Conservation (phyloP, 441 rosid species). For the Pelargonium fulgidum region DNA sequence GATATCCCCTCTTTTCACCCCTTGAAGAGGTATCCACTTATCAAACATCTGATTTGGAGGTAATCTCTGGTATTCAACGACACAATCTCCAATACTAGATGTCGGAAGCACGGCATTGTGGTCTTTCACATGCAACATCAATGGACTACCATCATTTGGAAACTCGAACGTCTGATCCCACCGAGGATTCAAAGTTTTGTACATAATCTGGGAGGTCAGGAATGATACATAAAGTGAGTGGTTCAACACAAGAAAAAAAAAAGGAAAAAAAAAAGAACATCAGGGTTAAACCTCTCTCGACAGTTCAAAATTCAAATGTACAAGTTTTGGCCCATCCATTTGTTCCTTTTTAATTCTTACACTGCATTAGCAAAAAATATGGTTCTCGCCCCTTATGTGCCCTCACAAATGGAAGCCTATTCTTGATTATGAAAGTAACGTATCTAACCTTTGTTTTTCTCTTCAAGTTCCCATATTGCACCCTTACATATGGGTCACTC, state of each 20-base stretch:
- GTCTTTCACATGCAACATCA: slow-evolving; percentile 77
- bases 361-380: too few species aligned
- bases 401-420: too few species aligned
- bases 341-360: too few species aligned
- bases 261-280: background rate
- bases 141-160: slow-evolving; percentile 67
- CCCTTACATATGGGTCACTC: slow-evolving; percentile 93
- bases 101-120: slow-evolving; percentile 77
- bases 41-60: slow-evolving; percentile 73
- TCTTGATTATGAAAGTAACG: background rate
- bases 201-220: slow-evolving; percentile 52
- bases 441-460: slow-evolving; percentile 70
- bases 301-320: too few species aligned
- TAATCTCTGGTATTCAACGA: slow-evolving; percentile 77
- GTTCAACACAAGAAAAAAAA: background rate
- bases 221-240: background rate
- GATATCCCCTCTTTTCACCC: slow-evolving; percentile 82
- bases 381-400: too few species aligned
- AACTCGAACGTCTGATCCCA: slow-evolving; percentile 96
- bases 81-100: slow-evolving; percentile 70
- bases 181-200: slow-evolving; percentile 61
- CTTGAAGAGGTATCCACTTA: slow-evolving; percentile 98
- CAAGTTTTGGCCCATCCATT: too few species aligned
- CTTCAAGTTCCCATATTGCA: slow-evolving; percentile 77
- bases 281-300: too few species aligned